Evolutionary conservation across 192 early-diverging fungal species (phyloP).

Genomic region (Phlyctochytrium arcticum): DNA sequence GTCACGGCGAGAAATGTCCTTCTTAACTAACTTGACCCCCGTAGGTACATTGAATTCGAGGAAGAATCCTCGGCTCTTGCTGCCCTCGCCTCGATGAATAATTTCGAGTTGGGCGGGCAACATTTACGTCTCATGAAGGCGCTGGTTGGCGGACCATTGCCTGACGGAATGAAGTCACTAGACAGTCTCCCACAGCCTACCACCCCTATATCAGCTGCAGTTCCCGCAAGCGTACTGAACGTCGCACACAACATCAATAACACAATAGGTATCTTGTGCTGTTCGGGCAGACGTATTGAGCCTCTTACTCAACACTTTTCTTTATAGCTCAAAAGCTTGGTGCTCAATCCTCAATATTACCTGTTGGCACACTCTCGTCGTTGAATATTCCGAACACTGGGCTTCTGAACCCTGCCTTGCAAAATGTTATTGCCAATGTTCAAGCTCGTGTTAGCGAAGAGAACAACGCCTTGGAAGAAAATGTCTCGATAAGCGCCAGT

Average conservation of each 20-base stretch:
- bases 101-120: conserved; percentile 71
- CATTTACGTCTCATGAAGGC: conserved; percentile 62
- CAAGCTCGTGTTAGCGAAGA: conserved; percentile 34
- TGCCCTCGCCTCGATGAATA: conserved; percentile 75
- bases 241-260: conserved; percentile 29
- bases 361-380: too few species aligned
- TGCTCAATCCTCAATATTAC: too few species aligned
- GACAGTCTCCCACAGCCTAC: conserved; percentile 44
- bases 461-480: conserved; percentile 31
- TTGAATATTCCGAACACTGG: background rate
- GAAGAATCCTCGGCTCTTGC: conserved; percentile 48
- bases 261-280: conserved; percentile 16
- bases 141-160: conserved; percentile 74
- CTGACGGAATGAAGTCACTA: conserved; percentile 74
- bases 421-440: conserved; percentile 25
- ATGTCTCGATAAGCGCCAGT: conserved; percentile 40
- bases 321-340: conserved; percentile 6
- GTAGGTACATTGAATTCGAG: conserved; percentile 77
- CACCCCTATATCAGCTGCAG: conserved; percentile 11
- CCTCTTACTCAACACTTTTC: too few species aligned
- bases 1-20: too few species aligned
- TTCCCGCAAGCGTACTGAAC: conserved; percentile 28
- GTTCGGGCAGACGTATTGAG: too few species aligned
- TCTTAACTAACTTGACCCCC: too few species aligned
- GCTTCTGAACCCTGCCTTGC: conserved; percentile 14